A percentile compares a stretch with the other conserved stretches of the same genome.
These are phyloP conservation scores for Helotiales sp. DNA, from an alignment of 2,329 filamentous ascomycete species.

Conservation along the genomic window DNA sequence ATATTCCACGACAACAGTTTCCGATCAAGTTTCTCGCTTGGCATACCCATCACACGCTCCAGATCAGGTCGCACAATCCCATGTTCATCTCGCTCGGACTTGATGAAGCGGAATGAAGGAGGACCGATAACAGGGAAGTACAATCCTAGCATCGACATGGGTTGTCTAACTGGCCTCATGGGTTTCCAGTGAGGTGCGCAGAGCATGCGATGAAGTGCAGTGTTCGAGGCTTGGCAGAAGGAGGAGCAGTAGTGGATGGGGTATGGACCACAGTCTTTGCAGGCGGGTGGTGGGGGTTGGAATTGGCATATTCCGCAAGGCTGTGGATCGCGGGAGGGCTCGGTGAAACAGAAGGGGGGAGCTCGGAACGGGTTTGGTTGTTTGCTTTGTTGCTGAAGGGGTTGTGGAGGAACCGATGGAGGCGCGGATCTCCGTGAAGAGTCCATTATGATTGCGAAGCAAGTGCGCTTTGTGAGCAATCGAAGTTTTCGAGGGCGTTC, in stretches of 20 bases:
- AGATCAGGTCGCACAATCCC: neutral
- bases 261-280: neutral
- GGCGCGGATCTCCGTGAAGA: too few relatives aligned
- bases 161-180: neutral
- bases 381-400: too few relatives aligned
- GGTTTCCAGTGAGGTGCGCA: neutral
- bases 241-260: neutral
- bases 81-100: neutral
- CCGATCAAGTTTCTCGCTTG: neutral
- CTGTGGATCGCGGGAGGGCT: neutral
- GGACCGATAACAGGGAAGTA: neutral
- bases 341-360: too few relatives aligned
- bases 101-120: neutral
- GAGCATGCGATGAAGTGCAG: neutral
- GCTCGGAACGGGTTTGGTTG: too few relatives aligned
- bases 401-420: too few relatives aligned
- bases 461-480: too few relatives aligned
- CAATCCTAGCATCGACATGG: neutral
- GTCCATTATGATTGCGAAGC: too few relatives aligned
- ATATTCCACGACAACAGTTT: neutral
- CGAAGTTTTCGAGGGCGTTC: too few relatives aligned
- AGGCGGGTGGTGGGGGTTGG: neutral
- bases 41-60: neutral
- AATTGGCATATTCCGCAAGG: neutral
- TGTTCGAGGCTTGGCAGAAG: neutral